Evolutionary conservation across 129 eudicot species (phyloP).

Genomic region (Flaveria robusta): DNA sequence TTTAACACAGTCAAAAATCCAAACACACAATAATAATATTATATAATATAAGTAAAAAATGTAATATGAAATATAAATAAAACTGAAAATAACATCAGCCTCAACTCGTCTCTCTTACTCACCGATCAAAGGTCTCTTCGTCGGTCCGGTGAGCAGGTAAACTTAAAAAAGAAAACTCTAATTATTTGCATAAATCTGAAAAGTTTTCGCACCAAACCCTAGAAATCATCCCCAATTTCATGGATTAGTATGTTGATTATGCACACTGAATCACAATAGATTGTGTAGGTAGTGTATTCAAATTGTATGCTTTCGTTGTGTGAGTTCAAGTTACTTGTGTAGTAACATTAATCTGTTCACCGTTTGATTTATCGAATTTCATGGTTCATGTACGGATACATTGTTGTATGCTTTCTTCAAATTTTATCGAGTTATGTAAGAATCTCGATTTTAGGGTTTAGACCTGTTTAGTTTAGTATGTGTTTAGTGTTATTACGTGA

Average conservation of each 20-base stretch:
- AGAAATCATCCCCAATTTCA: neutral
- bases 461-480: neutral
- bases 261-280: neutral
- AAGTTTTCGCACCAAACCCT: conserved; percentile 10
- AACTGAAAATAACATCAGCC: conserved; percentile 7
- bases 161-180: neutral
- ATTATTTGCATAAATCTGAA: neutral
- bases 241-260: neutral
- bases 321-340: conserved; percentile 17
- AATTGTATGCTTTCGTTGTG: conserved; percentile 6
- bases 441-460: conserved; percentile 29
- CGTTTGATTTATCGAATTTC: neutral
- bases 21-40: too few species aligned
- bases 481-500: conserved; percentile 8
- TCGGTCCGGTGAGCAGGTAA: conserved; percentile 20
- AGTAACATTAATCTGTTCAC: neutral
- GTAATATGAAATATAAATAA: neutral
- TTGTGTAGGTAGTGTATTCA: neutral
- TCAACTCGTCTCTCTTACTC: conserved; percentile 1
- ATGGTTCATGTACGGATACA: neutral
- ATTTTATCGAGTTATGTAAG: neutral
- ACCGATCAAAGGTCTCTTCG: conserved; percentile 26
- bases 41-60: too few species aligned
- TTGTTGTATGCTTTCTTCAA: neutral
- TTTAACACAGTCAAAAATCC: too few species aligned